Percentiles rank a stretch among this genome's conserved stretches.
Conservation (phyloP, 371 early-diverging fungal genomes). For the Chytridium lagenaria region DNA sequence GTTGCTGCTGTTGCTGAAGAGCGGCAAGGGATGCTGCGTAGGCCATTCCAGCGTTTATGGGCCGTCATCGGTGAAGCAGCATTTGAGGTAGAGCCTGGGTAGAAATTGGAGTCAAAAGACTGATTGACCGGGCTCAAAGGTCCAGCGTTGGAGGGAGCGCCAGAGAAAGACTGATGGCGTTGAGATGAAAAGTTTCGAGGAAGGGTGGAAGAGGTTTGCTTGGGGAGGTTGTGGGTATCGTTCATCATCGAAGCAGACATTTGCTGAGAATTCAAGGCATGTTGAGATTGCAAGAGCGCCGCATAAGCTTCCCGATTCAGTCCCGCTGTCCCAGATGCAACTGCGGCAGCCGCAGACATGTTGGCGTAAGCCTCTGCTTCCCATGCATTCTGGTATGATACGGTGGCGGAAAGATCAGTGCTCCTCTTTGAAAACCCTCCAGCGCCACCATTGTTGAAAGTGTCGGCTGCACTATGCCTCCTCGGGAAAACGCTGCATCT, state of each 20-base stretch:
- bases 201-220: background rate
- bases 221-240: background rate
- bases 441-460: background rate
- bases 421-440: background rate
- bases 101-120: too few species aligned
- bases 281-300: background rate
- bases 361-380: too few species aligned
- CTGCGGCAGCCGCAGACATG: background rate
- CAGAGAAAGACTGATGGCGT: background rate
- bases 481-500: background rate
- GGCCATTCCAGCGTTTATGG: background rate
- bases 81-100: too few species aligned
- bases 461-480: background rate
- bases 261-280: background rate
- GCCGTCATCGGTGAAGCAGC: too few species aligned
- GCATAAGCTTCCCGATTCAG: background rate
- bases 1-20: conserved; percentile 6
- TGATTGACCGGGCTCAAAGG: background rate
- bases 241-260: background rate
- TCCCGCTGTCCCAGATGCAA: background rate
- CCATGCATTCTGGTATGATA: background rate
- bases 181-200: background rate
- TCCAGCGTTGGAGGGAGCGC: background rate
- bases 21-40: background rate
- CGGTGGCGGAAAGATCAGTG: background rate